Conservation (phyloP, 148 eudicot genomes). For the Arbutus unedo region DNA sequence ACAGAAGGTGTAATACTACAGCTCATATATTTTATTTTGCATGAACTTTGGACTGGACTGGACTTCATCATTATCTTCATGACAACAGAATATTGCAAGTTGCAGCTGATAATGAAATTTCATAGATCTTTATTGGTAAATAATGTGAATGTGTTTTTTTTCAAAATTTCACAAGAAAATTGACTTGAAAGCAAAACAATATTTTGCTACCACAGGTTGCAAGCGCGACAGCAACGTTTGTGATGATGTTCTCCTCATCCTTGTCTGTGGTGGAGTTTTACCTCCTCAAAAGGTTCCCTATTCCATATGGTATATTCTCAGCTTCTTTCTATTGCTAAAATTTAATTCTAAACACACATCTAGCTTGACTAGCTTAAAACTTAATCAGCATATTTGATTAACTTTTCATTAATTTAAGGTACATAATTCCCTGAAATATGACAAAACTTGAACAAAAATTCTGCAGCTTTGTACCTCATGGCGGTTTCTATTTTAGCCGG, state of each 20-base stretch:
- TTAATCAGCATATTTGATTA: too few relatives aligned
- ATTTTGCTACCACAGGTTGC: conserved; percentile 54
- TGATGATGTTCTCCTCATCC: conserved; percentile 94
- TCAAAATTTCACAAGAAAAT: not conserved
- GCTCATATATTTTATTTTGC: not conserved
- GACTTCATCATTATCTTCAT: not conserved
- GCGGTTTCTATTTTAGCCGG: conserved; percentile 77
- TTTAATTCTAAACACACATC: too few relatives aligned
- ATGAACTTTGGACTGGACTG: not conserved
- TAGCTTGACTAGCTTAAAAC: too few relatives aligned
- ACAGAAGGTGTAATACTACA: too few relatives aligned
- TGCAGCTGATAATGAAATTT: not conserved
- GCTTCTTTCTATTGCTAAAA: not conserved
- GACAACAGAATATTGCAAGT: not conserved
- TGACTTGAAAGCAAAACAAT: not conserved
- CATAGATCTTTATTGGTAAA: not conserved
- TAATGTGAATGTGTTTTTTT: not conserved
- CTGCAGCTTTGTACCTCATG: conserved; percentile 86
- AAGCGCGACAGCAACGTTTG: conserved; percentile 96
- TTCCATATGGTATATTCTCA: conserved; percentile 57
- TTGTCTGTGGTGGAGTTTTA: conserved; percentile 95
- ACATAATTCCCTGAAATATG: not conserved
- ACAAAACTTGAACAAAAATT: not conserved
- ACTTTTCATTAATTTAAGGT: not conserved
- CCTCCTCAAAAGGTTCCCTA: conserved; percentile 83